phyloP scores from a whole-genome alignment of 2,329 filamentous ascomycete genomes.

The Myriosclerotinia curreyana region DNA sequence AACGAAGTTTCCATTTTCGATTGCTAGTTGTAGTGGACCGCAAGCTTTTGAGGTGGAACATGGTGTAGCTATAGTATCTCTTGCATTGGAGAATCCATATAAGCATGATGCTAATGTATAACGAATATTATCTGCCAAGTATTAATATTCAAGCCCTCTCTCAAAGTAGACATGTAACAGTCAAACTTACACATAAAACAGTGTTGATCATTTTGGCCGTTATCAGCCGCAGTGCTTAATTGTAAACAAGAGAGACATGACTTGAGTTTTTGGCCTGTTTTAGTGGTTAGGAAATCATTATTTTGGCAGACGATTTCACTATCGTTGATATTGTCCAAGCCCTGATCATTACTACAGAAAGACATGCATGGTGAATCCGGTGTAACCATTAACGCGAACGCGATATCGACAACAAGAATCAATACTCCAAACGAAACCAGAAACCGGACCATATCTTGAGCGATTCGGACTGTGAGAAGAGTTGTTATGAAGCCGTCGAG shows the following conservation, averaged over 20 bases:
- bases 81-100: conserved; percentile 32
- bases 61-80: conserved; percentile 29
- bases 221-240: conserved; percentile 32
- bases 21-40: conserved; percentile 30
- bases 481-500: background rate
- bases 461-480: background rate
- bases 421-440: conserved; percentile 4
- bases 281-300: conserved; percentile 28
- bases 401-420: background rate
- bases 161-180: background rate
- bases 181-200: conserved; percentile 37
- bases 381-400: conserved; percentile 46
- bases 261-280: conserved; percentile 33
- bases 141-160: background rate
- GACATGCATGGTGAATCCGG: conserved; percentile 51
- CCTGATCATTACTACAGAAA: conserved; percentile 43
- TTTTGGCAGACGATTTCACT: conserved; percentile 45
- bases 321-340: conserved; percentile 43
- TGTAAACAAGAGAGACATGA: conserved; percentile 36
- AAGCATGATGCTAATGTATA: conserved; percentile 35
- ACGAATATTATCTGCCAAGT: conserved; percentile 36
- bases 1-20: conserved; percentile 31
- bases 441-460: conserved; percentile 11
- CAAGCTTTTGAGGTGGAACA: conserved; percentile 33
- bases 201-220: conserved; percentile 33